Evolutionary conservation across 176 grass and related monocot species (phyloP), one percentile per base, ranked within the genome.

Genomic region (Zoysia pacifica): DNA sequence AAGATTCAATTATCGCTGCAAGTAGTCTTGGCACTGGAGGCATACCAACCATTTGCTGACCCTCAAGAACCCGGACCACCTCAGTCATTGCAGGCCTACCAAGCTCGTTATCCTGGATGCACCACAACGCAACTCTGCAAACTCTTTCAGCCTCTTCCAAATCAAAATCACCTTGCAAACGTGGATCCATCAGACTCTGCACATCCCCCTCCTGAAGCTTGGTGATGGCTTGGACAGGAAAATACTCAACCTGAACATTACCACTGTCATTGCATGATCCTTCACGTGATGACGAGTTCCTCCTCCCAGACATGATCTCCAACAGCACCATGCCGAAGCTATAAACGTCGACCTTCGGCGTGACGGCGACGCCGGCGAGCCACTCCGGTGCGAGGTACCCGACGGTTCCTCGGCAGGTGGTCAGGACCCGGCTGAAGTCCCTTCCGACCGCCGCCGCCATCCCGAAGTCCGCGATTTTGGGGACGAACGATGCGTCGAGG

Each of bases 61-160:
- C 83, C 58, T 90, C 73, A 13, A 90, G 72, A 82, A 90, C 80
- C 70, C 9, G 64, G 39, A 90, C 83, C 73, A 86, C 78, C 55
- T 90, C 78, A 50, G 72, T 65, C 82, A 89, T 89, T 5, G 82
- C 76, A 0, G 87, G 87, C 40, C 87, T 56, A 54, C 39, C 28
- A 28, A 28, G 28, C 28, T 28, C 28, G 28, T 28, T 28, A 28
- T 28, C 28, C 28, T 28, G 28, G 8, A 71, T 60, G 45, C 44
- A 3, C 44, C 44, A 3, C 2, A 7, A 59, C 9, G 56, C 56
- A 59, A 59, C 56, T 59, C 20, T 20, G 56, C 56, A 59, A 59
- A 20, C 16, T 9, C 56, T 59, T 20, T 59, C 56, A 3, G 56
- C 56, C 56, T 20, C 56, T 9, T 59, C 56, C 18, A 59, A 20